Conservation (phyloP, 805 yeast genomes). For the Blastobotrys attinorum region DNA sequence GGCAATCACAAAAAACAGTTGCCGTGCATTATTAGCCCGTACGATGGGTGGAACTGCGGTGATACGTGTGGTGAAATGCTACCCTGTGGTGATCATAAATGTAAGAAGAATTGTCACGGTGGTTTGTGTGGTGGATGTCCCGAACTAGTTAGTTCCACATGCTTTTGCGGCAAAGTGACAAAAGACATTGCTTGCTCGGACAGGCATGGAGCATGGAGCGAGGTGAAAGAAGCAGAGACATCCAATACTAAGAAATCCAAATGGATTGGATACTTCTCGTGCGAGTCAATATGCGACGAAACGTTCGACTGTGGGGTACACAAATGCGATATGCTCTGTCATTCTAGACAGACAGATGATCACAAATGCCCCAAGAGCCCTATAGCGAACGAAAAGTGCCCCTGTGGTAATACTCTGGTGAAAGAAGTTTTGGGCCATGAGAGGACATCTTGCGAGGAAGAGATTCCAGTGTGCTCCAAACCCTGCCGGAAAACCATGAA, state of each 20-base stretch:
- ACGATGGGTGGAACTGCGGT: slow-evolving; percentile 63
- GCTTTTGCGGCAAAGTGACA: slow-evolving; percentile 68
- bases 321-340: slow-evolving; percentile 44
- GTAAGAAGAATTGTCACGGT: slow-evolving; percentile 59
- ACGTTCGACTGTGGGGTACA: slow-evolving; percentile 60
- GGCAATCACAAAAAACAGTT: slow-evolving; percentile 58
- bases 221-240: slow-evolving; percentile 20
- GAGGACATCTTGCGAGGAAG: slow-evolving; percentile 62
- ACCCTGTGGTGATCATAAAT: slow-evolving; percentile 67
- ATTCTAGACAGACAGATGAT: slow-evolving; percentile 36
- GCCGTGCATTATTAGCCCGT: slow-evolving; percentile 69
- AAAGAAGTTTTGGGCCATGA: slow-evolving; percentile 30
- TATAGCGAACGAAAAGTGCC: slow-evolving; percentile 51
- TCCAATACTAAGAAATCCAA: slow-evolving; percentile 8
- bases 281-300: slow-evolving; percentile 38
- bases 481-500: slow-evolving; percentile 53
- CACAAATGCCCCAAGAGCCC: slow-evolving; percentile 61
- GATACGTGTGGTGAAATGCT: slow-evolving; percentile 50
- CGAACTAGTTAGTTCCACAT: slow-evolving; percentile 38
- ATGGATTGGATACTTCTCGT: slow-evolving; percentile 49
- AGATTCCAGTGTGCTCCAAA: slow-evolving; percentile 65
- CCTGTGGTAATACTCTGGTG: slow-evolving; percentile 64
- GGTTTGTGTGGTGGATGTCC: slow-evolving; percentile 78
- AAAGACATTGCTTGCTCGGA: slow-evolving; percentile 16
- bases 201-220: slow-evolving; percentile 12